A percentile compares a stretch with the other conserved stretches of the same genome.
Conservation (phyloP, 208 protist genomes). For the Kentomonas sorsogonicus region DNA sequence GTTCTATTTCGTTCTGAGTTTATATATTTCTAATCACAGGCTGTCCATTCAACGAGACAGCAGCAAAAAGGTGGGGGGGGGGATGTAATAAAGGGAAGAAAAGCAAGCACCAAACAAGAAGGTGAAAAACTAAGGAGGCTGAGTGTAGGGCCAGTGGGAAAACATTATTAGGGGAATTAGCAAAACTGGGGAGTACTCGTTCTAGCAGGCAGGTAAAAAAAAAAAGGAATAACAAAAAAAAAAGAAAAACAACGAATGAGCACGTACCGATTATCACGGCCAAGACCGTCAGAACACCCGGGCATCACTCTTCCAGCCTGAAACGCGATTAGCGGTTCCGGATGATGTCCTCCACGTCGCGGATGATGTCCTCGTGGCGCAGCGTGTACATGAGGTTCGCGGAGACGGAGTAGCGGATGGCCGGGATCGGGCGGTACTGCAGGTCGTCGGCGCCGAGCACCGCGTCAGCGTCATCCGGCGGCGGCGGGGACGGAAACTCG, state of each 20-base stretch:
- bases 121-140: too few species aligned
- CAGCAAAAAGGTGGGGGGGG: too few species aligned
- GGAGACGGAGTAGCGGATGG: conserved; percentile 66
- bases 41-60: too few species aligned
- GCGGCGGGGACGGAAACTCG: conserved; percentile 44
- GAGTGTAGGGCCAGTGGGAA: too few species aligned
- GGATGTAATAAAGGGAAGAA: neutral
- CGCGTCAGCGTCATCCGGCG: conserved; percentile 18
- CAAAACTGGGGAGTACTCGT: too few species aligned
- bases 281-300: conserved; percentile 5
- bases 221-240: neutral
- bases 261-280: neutral
- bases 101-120: too few species aligned
- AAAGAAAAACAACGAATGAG: neutral
- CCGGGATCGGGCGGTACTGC: conserved; percentile 40
- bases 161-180: too few species aligned
- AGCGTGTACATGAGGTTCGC: conserved; percentile 84
- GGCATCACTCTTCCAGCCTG: too few species aligned
- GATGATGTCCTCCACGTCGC: conserved; percentile 70
- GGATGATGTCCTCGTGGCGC: conserved; percentile 75
- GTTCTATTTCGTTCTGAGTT: too few species aligned
- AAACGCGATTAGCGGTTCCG: conserved; percentile 39
- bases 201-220: too few species aligned
- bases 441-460: conserved; percentile 21
- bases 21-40: too few species aligned